Evolutionary conservation across 2,329 filamentous ascomycete genomes (phyloP).

Genomic region (Monosporascus cannonballus): DNA sequence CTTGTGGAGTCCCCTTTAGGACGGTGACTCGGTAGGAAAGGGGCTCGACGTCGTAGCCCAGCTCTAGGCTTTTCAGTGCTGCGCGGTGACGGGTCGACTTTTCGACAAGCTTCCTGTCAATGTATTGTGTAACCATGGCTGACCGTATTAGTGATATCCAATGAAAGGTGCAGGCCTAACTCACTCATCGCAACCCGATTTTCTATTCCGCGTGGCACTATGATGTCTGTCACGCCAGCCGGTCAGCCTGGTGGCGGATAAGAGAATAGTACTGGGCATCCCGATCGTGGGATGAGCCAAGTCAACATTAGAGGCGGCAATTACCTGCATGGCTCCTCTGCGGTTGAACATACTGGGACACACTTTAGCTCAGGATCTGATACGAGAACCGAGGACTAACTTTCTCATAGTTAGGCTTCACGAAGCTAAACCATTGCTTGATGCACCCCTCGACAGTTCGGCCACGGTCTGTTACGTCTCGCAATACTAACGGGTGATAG

Average conservation of each 20-base stretch:
- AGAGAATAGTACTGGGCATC: constrained; percentile 7
- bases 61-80: constrained; percentile 70
- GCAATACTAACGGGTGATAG: constrained; percentile 51
- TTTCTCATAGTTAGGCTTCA: constrained; percentile 94
- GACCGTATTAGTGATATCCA: constrained; percentile 5
- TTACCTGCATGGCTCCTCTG: constrained; percentile 78
- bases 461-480: constrained; percentile 84
- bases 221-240: constrained; percentile 58
- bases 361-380: constrained; percentile 7
- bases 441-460: constrained; percentile 92
- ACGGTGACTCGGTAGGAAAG: constrained; percentile 71
- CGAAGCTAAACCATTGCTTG: constrained; percentile 95
- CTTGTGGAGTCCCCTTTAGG: constrained; percentile 70
- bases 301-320: constrained; percentile 10
- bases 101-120: constrained; percentile 76
- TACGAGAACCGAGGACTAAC: constrained; percentile 23
- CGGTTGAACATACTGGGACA: constrained; percentile 71
- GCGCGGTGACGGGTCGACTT: constrained; percentile 81
- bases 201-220: constrained; percentile 89
- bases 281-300: background rate
- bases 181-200: constrained; percentile 84
- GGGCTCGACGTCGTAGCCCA: constrained; percentile 63
- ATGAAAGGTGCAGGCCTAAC: constrained; percentile 15
- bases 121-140: constrained; percentile 92
- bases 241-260: constrained; percentile 1